A percentile compares a stretch with the other conserved stretches of the same genome.
Conservation (phyloP, 805 yeast species). For the Pichia paraexigua region DNA sequence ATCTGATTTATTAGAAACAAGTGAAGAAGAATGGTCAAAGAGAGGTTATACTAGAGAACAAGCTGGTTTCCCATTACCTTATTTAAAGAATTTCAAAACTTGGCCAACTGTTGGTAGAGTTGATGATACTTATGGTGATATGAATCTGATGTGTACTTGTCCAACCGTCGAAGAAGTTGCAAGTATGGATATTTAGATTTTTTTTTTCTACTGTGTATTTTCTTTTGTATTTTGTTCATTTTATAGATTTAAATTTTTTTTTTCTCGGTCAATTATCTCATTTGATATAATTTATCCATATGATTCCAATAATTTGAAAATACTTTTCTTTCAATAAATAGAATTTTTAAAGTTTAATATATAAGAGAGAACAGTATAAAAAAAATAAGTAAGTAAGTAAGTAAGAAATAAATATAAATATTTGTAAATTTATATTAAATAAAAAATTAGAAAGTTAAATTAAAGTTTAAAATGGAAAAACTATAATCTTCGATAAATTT, state of each 20-base stretch:
- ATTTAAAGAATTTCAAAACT: constrained; percentile 65
- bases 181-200: constrained; percentile 4
- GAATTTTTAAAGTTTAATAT: not conserved
- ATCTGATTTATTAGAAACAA: constrained; percentile 59
- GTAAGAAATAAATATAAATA: constrained; percentile 1
- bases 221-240: not conserved
- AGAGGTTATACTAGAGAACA: constrained; percentile 88
- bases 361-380: not conserved
- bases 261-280: too few species aligned
- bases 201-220: not conserved
- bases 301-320: too few species aligned
- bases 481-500: not conserved
- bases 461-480: not conserved
- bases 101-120: constrained; percentile 95
- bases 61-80: constrained; percentile 89
- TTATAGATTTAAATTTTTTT: not conserved
- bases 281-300: too few species aligned
- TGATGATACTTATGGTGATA: constrained; percentile 92
- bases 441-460: not conserved
- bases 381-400: constrained; percentile 3
- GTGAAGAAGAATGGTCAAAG: constrained; percentile 61
- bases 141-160: constrained; percentile 89
- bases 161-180: constrained; percentile 76
- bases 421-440: not conserved
- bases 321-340: not conserved